These are phyloP conservation scores for Mycena galericulata DNA, from an alignment of 768 basidiomycete genomes.

Conservation along the genomic window DNA sequence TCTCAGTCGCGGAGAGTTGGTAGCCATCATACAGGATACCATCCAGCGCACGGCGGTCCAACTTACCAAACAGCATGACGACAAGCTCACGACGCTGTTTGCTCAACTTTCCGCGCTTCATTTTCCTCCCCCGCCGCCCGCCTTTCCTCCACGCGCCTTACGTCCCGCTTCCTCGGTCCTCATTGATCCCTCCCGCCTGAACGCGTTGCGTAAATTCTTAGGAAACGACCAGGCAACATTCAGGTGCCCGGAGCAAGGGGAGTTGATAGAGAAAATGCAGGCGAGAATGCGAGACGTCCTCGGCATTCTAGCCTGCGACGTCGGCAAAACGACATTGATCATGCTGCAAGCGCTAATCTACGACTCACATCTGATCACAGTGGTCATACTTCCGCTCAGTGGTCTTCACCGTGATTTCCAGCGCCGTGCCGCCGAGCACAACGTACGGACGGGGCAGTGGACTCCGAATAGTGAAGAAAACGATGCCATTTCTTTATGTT, in stretches of 20 bases:
- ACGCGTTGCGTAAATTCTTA: neutral
- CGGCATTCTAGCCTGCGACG: constrained; percentile 3
- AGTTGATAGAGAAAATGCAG: neutral
- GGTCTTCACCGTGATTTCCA: constrained; percentile 4
- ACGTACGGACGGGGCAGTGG: neutral
- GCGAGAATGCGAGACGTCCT: neutral
- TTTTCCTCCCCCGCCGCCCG: neutral
- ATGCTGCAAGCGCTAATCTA: neutral
- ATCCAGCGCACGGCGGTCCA: neutral
- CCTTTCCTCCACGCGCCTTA: neutral
- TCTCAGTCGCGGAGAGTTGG: neutral
- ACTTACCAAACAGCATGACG: neutral
- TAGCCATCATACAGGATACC: neutral
- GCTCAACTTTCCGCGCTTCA: neutral
- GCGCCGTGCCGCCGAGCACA: neutral
- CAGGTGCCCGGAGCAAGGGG: neutral
- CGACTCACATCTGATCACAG: neutral
- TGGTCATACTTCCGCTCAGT: constrained; percentile 6
- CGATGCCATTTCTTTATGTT: neutral
- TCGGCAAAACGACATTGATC: constrained; percentile 8
- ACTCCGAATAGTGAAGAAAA: neutral
- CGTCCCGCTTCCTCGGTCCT: neutral
- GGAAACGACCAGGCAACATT: neutral
- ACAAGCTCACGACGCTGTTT: neutral
- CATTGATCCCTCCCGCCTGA: neutral